phyloP scores from a whole-genome alignment of 2,329 filamentous ascomycete species.

The Xylaria sp. region DNA sequence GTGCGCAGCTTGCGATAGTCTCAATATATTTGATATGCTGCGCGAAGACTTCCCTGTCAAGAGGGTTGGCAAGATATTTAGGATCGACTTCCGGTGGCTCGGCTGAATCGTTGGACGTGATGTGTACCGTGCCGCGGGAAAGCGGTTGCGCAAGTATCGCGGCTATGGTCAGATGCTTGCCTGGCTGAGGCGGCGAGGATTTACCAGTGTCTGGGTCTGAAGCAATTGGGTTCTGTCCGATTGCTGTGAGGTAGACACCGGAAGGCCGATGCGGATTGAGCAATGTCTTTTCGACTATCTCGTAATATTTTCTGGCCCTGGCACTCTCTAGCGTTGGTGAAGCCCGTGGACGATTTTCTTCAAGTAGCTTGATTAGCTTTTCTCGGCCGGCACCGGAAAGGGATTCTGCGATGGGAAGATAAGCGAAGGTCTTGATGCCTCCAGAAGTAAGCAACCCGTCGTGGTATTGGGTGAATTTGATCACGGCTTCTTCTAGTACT shows the following conservation, averaged over 20 bases:
- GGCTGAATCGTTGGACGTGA: constrained; percentile 12
- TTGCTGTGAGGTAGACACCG: constrained; percentile 25
- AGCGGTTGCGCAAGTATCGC: constrained; percentile 34
- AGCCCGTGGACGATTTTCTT: constrained; percentile 7
- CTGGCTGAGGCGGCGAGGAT: constrained; percentile 13
- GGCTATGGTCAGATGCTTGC: constrained; percentile 28
- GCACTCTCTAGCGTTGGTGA: neutral
- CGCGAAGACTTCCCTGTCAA: constrained; percentile 35
- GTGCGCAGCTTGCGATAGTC: constrained; percentile 47
- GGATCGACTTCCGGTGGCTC: constrained; percentile 29
- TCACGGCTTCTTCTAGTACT: constrained; percentile 29
- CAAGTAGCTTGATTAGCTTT: constrained; percentile 20
- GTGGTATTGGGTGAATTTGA: constrained; percentile 20
- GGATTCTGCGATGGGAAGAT: constrained; percentile 31
- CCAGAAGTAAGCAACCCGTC: constrained; percentile 32
- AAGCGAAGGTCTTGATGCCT: constrained; percentile 37
- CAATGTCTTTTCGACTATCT: constrained; percentile 31
- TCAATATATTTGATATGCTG: constrained; percentile 43
- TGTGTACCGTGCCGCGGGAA: constrained; percentile 37
- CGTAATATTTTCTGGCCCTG: constrained; percentile 23
- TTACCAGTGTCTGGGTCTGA: constrained; percentile 26
- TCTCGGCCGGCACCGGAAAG: constrained; percentile 12
- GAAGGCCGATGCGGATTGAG: constrained; percentile 31
- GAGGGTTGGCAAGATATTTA: constrained; percentile 28
- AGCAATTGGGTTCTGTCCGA: constrained; percentile 24